phyloP scores from a whole-genome alignment of 345 rosid genomes.

The Clausena lansium region DNA sequence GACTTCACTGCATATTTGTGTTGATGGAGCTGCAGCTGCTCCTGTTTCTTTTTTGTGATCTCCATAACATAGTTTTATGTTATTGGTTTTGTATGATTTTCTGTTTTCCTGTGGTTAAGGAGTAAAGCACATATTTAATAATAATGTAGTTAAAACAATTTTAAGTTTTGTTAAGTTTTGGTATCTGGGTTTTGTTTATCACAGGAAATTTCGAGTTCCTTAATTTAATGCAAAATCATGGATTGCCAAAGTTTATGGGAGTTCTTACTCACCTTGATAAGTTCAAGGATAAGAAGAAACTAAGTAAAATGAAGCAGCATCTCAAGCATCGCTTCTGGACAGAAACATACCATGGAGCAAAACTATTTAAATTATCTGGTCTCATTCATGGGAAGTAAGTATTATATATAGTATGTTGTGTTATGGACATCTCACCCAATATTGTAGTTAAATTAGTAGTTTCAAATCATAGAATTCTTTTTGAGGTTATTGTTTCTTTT shows the following conservation, averaged over 20 bases:
- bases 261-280: conserved; percentile 95
- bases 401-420: not conserved
- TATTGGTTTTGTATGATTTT: not conserved
- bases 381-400: conserved; percentile 85
- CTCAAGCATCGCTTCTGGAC: conserved; percentile 98
- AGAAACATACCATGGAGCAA: conserved; percentile 84
- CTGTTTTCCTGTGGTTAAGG: not conserved
- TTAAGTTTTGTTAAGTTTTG: not conserved
- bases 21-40: not conserved
- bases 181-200: conserved; percentile 19
- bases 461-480: not conserved
- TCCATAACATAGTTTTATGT: not conserved
- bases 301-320: conserved; percentile 79
- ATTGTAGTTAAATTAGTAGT: not conserved
- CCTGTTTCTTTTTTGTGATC: not conserved
- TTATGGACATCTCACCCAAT: not conserved
- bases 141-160: not conserved
- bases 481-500: not conserved
- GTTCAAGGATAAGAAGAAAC: conserved; percentile 85
- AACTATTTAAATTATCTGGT: conserved; percentile 87
- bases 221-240: conserved; percentile 91
- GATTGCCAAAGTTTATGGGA: conserved; percentile 93
- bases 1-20: not conserved
- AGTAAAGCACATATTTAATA: not conserved
- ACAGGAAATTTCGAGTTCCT: conserved; percentile 98